Base-by-base conservation (phyloP, 352 stramenopile species). In the Pythium scleroteichum region DNA sequence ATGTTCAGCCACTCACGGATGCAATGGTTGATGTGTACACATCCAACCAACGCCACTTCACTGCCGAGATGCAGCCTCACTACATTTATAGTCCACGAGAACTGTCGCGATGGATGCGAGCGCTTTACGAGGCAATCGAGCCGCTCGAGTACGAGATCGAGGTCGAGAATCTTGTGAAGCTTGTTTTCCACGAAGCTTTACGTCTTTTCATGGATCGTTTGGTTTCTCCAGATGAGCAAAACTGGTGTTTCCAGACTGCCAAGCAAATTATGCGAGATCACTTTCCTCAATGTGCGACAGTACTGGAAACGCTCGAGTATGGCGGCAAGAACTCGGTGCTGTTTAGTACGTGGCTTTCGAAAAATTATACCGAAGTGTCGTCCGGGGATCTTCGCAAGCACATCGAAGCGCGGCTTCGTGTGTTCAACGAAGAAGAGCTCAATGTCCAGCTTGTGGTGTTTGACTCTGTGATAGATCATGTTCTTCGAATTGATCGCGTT, bases 31-130 rank as follows among this genome's bases (percentile, higher is more conserved):
- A 99, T 59, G 85, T 99, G 8, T 99, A 99, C 73, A 85, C 93
- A 49, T 79, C 87, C 57, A 99, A 99, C 71, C 95, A 99, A 69
- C 92, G 89, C 47, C 86, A 88, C 44, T 99, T 99, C 69, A 96
- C 86, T 1, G 77, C 93, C 2, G 90, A 97, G 59, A 83, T 95
- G 68, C 87, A 97, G 49, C 92, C 96, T 8, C 98, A 99, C 68
- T 99, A 99, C 74, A 99, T 99, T 48, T 99, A 99, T 76, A 99
- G 97, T 62, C 98, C 98, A 17, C 88, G 98, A 53, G 98, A 99
- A 75, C 77, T 99, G 5, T 99, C 92, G 42, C 85, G 98, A 69
- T 99, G 98, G 98, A 98, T 99, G 68, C 90, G 98, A 38, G 97
- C 97, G 14, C 78, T 99, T 63, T 99, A 99, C 71, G 97, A 99